Evolutionary conservation across 2,329 filamentous ascomycete genomes (phyloP), one percentile per base, ranked within the genome.

Genomic region (Pezicula rhizophila): DNA sequence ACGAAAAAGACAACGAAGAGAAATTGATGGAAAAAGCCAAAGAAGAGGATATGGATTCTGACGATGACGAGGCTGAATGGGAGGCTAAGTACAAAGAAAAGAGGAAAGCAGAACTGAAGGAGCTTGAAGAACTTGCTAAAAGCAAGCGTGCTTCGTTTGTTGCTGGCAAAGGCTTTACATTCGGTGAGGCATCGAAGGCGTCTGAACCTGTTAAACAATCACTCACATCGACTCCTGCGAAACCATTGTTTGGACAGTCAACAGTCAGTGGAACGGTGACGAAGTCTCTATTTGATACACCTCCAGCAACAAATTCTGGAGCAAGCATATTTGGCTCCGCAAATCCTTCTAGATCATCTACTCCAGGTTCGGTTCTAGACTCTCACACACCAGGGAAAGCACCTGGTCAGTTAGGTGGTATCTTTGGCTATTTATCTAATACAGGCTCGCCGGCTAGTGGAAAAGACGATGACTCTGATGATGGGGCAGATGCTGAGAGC

Each of bases 341-440:
- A 8, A 63, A 56, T 35, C 44, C 37, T 20, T 63, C 61, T 7
- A 44, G 59, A 41, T 44, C 59, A 40, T 57, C 60, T 23, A 63
- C 58, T 25, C 59, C 60, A 33, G 56, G 57, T 31, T 62, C 61
- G 15, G 55, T 64, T 33, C 50, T 63, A 23, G 60, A 60, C 44
- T 52, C 52, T 12, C 50, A 54, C 51, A 47, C 48, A n/a, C 40
- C 55, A 11, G 53, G 50, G 17, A 59, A 61, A 31, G 48, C 52
- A 10, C 31, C 48, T 10, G 34, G 52, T n/a, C 53, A 55, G 48
- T 44, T 47, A 38, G 57, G 64, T 41, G 82, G 83, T 58, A 80
- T 82, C 44, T 84, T 84, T 58, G 74, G 73, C 20, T 77, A 82
- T 55, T 70, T 83, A 7, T 82, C 79, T 1, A 77, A 79, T 57